Percentiles rank a stretch among this genome's conserved stretches.
These are phyloP conservation scores for Cryptococcus maquisensis DNA, from an alignment of 1,284 basidiomycete genomes.

Conservation along the genomic window DNA sequence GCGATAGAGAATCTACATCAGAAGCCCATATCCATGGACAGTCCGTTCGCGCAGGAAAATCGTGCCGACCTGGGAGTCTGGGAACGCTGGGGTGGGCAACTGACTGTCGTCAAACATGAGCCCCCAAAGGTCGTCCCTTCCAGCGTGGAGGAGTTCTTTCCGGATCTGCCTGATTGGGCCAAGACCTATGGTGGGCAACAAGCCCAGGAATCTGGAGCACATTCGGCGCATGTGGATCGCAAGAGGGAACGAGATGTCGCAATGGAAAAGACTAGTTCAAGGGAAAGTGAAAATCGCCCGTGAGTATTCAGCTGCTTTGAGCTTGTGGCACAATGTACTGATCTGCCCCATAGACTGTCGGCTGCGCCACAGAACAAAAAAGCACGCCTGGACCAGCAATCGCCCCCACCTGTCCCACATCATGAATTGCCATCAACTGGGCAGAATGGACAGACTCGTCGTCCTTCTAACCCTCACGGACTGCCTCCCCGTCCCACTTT, in stretches of 20 bases:
- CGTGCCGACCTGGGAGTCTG: slow-evolving; percentile 36
- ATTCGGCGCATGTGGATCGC: background rate
- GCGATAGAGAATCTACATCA: slow-evolving; percentile 36
- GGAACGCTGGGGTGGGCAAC: slow-evolving; percentile 32
- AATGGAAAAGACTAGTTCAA: slow-evolving; percentile 10
- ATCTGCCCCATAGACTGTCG: too few relatives aligned
- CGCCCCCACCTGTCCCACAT: too few relatives aligned
- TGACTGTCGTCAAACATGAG: slow-evolving; percentile 39
- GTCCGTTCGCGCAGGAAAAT: slow-evolving; percentile 30
- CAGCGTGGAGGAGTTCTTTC: slow-evolving; percentile 29
- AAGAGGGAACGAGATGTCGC: slow-evolving; percentile 7
- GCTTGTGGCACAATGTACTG: too few relatives aligned
- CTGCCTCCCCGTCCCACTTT: slow-evolving; percentile 12
- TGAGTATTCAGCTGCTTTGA: too few relatives aligned
- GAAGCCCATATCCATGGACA: slow-evolving; percentile 22
- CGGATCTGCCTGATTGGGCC: slow-evolving; percentile 40
- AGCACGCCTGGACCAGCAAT: too few relatives aligned
- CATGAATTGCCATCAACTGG: too few relatives aligned
- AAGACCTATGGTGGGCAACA: slow-evolving; percentile 1
- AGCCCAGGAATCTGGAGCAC: background rate
- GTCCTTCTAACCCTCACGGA: background rate
- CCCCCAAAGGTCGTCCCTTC: slow-evolving; percentile 36
- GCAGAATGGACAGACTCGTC: background rate
- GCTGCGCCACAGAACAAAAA: too few relatives aligned
- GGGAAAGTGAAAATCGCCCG: slow-evolving; percentile 1